A percentile compares a stretch with the other conserved stretches of the same genome.
These are phyloP conservation scores for Suhomyces bokatorum DNA, from an alignment of 1,139 yeast genomes.

Conservation along the genomic window DNA sequence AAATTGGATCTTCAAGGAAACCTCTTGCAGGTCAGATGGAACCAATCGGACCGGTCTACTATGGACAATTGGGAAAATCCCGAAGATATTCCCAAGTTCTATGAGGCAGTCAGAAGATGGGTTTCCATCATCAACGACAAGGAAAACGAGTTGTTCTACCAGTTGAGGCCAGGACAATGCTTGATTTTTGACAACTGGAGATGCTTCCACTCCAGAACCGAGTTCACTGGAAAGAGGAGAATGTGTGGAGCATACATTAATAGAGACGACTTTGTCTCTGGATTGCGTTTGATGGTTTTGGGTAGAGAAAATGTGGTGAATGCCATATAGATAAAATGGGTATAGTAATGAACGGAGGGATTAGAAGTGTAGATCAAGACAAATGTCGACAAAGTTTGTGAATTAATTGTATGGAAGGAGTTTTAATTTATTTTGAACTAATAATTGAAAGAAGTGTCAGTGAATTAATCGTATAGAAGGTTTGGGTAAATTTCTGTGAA, in stretches of 20 bases:
- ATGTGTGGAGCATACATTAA: conserved; percentile 78
- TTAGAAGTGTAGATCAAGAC: too few species aligned
- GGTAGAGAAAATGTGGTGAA: conserved; percentile 54
- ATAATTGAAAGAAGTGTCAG: too few species aligned
- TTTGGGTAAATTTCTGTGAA: too few species aligned
- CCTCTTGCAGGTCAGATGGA: conserved; percentile 71
- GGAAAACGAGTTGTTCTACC: conserved; percentile 57
- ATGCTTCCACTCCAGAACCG: conserved; percentile 70
- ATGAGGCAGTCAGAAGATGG: conserved; percentile 63
- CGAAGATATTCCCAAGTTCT: conserved; percentile 55
- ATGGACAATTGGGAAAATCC: conserved; percentile 61
- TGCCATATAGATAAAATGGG: conserved; percentile 22
- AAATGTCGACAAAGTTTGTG: too few species aligned
- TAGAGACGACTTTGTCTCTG: conserved; percentile 66
- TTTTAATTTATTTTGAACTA: too few species aligned
- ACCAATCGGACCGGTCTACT: conserved; percentile 70
- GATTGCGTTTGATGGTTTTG: conserved; percentile 51
- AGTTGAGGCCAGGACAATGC: conserved; percentile 66
- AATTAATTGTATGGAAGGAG: too few species aligned
- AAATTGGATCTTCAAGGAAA: conserved; percentile 56
- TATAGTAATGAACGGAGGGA: too few species aligned
- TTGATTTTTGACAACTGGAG: conserved; percentile 78
- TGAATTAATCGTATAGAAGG: too few species aligned
- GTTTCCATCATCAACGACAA: conserved; percentile 50
- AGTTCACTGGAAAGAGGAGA: conserved; percentile 67